A percentile compares a stretch with the other conserved stretches of the same genome.
Evolutionary conservation across 164 flowering plant species (phyloP).

Genomic region (Akebia trifoliata): DNA sequence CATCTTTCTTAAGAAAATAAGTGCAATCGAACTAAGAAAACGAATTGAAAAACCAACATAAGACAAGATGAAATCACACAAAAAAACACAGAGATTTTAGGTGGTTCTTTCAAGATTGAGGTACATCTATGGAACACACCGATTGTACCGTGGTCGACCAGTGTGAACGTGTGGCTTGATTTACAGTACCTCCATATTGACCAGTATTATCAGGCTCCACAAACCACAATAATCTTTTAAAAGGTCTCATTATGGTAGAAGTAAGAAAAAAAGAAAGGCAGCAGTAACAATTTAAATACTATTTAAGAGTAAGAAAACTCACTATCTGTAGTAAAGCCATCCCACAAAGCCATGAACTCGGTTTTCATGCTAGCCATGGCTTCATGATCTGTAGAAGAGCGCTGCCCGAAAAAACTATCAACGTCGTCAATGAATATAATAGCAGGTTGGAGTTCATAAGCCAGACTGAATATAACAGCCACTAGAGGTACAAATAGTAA

Average conservation of each 20-base stretch:
- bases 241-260: neutral
- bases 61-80: too few relatives aligned
- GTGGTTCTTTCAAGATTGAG: too few relatives aligned
- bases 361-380: slow-evolving; percentile 68
- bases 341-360: slow-evolving; percentile 87
- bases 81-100: too few relatives aligned
- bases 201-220: too few relatives aligned
- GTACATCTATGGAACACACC: too few relatives aligned
- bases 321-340: slow-evolving; percentile 81
- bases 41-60: too few relatives aligned
- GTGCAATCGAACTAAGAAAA: too few relatives aligned
- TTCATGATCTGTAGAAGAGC: slow-evolving; percentile 58
- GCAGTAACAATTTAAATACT: neutral
- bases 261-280: neutral
- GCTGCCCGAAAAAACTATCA: slow-evolving; percentile 74
- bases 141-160: too few relatives aligned
- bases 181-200: too few relatives aligned
- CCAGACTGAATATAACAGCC: slow-evolving; percentile 72
- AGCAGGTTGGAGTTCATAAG: slow-evolving; percentile 76
- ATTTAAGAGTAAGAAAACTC: slow-evolving; percentile 25
- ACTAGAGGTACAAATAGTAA: slow-evolving; percentile 19
- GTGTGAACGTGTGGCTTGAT: too few relatives aligned
- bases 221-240: too few relatives aligned
- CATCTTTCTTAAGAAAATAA: too few relatives aligned
- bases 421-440: slow-evolving; percentile 84